Evolutionary conservation across 257 asterid genomes (phyloP), one percentile per base, ranked within the genome.

Genomic region (Solanum peruvianum): DNA sequence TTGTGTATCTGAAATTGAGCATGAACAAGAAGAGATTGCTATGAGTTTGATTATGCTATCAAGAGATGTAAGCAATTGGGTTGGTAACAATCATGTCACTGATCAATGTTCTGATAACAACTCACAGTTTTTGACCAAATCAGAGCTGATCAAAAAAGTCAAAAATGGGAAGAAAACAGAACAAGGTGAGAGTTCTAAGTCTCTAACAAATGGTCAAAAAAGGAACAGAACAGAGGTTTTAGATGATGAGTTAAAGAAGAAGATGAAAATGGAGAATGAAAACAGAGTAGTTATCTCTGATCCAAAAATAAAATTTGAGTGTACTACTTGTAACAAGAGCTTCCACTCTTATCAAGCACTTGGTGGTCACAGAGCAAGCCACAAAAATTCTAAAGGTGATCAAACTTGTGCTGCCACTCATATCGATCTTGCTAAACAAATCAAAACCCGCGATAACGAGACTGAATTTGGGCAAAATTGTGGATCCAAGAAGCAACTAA

Each of bases 311-410:
- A 92, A 89, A 69, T 96, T 95, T 91, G 89, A 88, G 73, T 96
- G 99, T 90, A 88, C 92, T 12, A 89, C 91, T 71, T 96, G 99
- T 90, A 93, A 91, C 82, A 96, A 92, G 85, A 90, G 88, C 9
- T 96, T 96, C 81, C 91, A 93, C 27, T 94, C 98, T 2, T 95
- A 94, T 89, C 99, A 96, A 90, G 99, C 99, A 15, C 85, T 96
- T 23, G 99, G 99, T 1, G 99, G 99, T 4, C 99, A 96, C 87
- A 93, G 98, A 81, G 98, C 99, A 4, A 96, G 99, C 87, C 98
- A 96, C 89, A 94, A 94, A 84, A 96, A 93, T 31, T 11, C 27
- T 27, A 64, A 84, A 42, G 42, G 37, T n/a, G 78, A 66, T 37
- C 39, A 37, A 84, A 62, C 11, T 25, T n/a, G 64, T 47, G 41